Conservation (phyloP, 768 basidiomycete species). For the Coprinopsis sp. region DNA sequence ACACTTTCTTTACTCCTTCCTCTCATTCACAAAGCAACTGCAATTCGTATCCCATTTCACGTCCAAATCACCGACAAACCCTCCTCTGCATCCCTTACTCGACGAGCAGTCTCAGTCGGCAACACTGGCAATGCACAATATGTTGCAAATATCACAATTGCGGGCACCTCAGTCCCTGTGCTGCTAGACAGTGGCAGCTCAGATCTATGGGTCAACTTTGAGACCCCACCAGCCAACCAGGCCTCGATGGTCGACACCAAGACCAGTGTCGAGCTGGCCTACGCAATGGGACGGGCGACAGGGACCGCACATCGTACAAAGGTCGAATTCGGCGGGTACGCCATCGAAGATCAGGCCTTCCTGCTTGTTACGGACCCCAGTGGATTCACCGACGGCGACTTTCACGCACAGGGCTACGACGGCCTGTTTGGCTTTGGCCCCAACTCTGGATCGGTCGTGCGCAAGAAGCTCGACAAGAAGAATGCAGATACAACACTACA, state of each 20-base stretch:
- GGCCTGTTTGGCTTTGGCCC: constrained; percentile 80
- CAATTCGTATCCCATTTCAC: constrained; percentile 35
- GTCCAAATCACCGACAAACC: constrained; percentile 25
- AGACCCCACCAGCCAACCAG: constrained; percentile 27
- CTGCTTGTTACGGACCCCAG: constrained; percentile 59
- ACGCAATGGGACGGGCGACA: constrained; percentile 63
- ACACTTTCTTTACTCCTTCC: constrained; percentile 39
- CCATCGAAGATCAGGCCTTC: constrained; percentile 61
- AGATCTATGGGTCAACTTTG: constrained; percentile 67
- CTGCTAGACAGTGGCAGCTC: constrained; percentile 79
- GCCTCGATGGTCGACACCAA: constrained; percentile 54
- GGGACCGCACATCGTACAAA: constrained; percentile 45
- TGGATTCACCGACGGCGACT: constrained; percentile 58
- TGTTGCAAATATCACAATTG: constrained; percentile 65
- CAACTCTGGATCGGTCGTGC: constrained; percentile 62
- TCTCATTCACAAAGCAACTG: constrained; percentile 35
- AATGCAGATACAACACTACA: constrained; percentile 58
- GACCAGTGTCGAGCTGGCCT: constrained; percentile 49
- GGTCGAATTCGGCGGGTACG: constrained; percentile 52
- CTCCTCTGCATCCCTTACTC: constrained; percentile 21
- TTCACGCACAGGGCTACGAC: constrained; percentile 56
- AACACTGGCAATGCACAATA: constrained; percentile 75
- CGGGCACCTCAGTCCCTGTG: constrained; percentile 51
- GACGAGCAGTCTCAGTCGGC: constrained; percentile 40
- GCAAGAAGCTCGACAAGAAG: constrained; percentile 44